Base-by-base conservation (phyloP, 257 asterid species). In the Solanum habrochaites region DNA sequence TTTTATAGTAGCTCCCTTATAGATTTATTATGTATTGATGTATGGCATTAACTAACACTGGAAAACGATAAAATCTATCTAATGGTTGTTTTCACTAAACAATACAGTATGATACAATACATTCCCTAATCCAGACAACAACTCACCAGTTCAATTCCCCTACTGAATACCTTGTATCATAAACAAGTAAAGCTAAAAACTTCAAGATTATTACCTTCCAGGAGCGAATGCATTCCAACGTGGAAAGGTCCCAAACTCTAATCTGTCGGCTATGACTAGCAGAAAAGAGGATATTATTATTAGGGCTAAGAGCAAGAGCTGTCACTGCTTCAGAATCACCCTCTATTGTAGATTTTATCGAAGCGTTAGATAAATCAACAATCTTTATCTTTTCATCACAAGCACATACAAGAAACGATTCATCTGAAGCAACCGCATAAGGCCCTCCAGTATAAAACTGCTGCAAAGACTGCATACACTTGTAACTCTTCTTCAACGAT, bases 391-490 rank as follows among this genome's bases (percentile, higher is more conserved):
- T 88, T 62, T 95, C 98, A 9, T 90, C 93, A 88, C 99, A 96
- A 3, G 98, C 96, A 88, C 99, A 97, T 42, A 92, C 95, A 64
- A 97, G 88, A 89, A 95, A 96, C 11, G 99, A 93, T 56, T 93
- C 95, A 91, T 97, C 99, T 7, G 98, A 93, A 3, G 99, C 91
- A 42, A 97, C 95, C 3, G 94, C 94, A 85, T 88, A 97, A 0
- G 99, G 97, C 1, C 99, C 99, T 3, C 99, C 99, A 12, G 96
- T 85, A 91, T 96, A 97, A 91, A 97, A 96, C 56, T 97, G 99
- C 75, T 90, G 93, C 35, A 97, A 93, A 5, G 99, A 97, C 64
- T 92, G 96, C 49, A 80, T 87, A 91, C 93, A 89, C 39, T 91
- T 88, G 91, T 94, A 97, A 89, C 92, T 97, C 90, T 90, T 94